Percentiles rank a stretch among this genome's conserved stretches.
Evolutionary conservation across 495 filamentous ascomycete genomes (phyloP).

Genomic region (Rostrohypoxylon terebratum): DNA sequence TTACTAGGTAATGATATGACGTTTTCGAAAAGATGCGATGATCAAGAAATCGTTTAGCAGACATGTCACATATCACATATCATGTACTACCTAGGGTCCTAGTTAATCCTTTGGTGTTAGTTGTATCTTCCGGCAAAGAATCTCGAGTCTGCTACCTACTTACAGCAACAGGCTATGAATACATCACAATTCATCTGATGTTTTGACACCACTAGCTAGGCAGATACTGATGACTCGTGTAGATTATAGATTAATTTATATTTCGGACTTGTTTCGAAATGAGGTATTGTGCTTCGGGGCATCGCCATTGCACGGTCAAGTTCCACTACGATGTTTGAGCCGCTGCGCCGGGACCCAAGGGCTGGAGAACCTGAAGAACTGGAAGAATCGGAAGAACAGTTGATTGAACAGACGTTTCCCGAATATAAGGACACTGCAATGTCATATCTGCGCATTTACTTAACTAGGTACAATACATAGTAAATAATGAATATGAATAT

Average conservation of each 20-base stretch:
- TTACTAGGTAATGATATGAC: constrained; percentile 3
- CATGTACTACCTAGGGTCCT: no score
- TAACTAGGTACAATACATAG: no score
- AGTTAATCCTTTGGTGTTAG: no score
- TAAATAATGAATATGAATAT: no score
- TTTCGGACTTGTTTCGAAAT: neutral
- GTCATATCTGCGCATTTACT: no score
- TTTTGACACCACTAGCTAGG: neutral
- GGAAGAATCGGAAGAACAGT: no score
- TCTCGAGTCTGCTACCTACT: neutral
- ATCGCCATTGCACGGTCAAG: neutral
- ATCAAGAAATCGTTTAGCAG: neutral
- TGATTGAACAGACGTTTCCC: no score
- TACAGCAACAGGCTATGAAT: no score
- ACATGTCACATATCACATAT: neutral
- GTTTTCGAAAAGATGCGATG: neutral
- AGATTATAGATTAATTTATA: neutral
- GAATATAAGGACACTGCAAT: no score
- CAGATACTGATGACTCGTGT: neutral
- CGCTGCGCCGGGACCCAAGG: neutral
- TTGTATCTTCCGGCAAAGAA: neutral
- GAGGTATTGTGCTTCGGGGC: neutral
- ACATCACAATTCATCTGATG: no score
- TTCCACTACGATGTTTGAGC: neutral
- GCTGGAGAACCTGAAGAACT: neutral